Evolutionary conservation across 345 rosid species (phyloP), one percentile per base, ranked within the genome.

Genomic region (Reutealis trisperma): DNA sequence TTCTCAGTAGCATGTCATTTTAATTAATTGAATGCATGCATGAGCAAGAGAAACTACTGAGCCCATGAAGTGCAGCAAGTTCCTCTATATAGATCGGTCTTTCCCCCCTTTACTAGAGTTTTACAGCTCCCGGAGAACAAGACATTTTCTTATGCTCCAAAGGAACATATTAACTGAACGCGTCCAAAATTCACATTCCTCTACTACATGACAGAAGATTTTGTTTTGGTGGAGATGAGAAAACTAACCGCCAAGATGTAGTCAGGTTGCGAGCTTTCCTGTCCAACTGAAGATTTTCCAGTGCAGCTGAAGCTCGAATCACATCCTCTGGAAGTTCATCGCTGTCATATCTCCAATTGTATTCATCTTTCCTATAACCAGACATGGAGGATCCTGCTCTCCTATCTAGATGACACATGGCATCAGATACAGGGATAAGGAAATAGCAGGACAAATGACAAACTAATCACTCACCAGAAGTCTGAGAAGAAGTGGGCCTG

Each of bases 261-360:
- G 97, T 89, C 69, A 96, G 83, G 83, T 93, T 96, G 57, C 92
- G 77, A 63, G 98, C 91, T 84, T 95, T 95, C 82, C 97, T 85
- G 86, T 95, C 98, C 80, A 96, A 84, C 82, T 93, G 97, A 83
- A 95, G 99, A 86, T 92, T 93, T 84, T 95, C 98, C 55, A 93
- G 65, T 5, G 97, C 96, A 63, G 96, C 63, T 57, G 98, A 91
- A 83, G 96, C 87, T 87, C 91, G 91, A 69, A 87, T 78, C 62
- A 94, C 87, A 22, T 92, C 98, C 54, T 93, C 98, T 22, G 91
- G 79, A 34, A 76, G 73, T 69, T 93, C 94, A 52, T 92, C 89
- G 65, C 83, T 83, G 68, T 86, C 90, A 52, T 93, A 85, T 88
- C 96, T 91, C 98, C 96, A 88, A 58, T 75, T 93, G 82, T 83